Conservation (phyloP, 1,139 yeast genomes). For the Arxiozyma heterogenica region DNA sequence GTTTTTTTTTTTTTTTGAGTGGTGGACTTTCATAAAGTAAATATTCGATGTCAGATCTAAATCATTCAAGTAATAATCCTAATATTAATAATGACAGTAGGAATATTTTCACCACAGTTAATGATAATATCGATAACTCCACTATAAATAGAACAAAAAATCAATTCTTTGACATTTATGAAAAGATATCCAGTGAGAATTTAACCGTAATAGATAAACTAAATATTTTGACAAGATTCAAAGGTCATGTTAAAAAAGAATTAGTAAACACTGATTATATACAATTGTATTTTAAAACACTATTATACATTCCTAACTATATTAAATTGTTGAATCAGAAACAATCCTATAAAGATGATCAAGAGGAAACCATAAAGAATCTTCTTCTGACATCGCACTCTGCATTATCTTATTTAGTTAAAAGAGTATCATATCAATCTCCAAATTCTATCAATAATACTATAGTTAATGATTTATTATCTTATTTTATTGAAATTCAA, state of each 20-base stretch:
- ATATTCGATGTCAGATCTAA: background rate
- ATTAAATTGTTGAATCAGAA: slow-evolving; percentile 26
- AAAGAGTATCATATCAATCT: slow-evolving; percentile 69
- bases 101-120: background rate
- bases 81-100: background rate
- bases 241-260: slow-evolving; percentile 62
- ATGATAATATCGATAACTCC: background rate
- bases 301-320: slow-evolving; percentile 31
- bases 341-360: slow-evolving; percentile 32
- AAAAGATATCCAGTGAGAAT: slow-evolving; percentile 7
- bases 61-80: background rate
- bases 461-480: slow-evolving; percentile 14
- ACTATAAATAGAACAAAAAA: background rate
- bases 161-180: slow-evolving; percentile 5
- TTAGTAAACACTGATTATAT: slow-evolving; percentile 47
- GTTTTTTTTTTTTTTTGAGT: background rate
- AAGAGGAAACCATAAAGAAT: background rate
- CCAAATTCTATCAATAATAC: slow-evolving; percentile 40
- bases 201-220: slow-evolving; percentile 31
- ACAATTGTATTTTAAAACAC: slow-evolving; percentile 49
- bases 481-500: slow-evolving; percentile 22
- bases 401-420: slow-evolving; percentile 64
- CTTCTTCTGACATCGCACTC: slow-evolving; percentile 48
- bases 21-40: background rate
- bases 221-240: slow-evolving; percentile 42